Conservation (phyloP, 345 rosid genomes). For the Rhizophora mangle region DNA sequence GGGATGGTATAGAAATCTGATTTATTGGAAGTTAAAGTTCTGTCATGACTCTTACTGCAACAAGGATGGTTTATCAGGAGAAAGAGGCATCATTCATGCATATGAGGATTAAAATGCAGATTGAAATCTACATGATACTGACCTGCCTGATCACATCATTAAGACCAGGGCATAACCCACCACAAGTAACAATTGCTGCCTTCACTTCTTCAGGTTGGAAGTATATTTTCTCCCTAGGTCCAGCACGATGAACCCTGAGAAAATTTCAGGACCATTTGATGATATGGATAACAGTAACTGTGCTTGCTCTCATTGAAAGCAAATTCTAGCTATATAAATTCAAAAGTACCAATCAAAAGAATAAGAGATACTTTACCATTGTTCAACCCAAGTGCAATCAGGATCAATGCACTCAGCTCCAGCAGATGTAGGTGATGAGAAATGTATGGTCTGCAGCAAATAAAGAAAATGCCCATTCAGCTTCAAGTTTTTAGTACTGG, state of each 20-base stretch:
- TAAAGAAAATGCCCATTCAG: not conserved
- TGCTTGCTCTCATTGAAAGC: not conserved
- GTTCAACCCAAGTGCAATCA: constrained; percentile 85
- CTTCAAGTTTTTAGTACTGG: not conserved
- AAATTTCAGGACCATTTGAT: constrained; percentile 8
- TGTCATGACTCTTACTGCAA: not conserved
- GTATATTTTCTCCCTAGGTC: constrained; percentile 85
- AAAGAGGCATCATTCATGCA: not conserved
- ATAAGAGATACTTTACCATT: constrained; percentile 49
- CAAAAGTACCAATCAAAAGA: constrained; percentile 2
- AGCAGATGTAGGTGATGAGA: constrained; percentile 75
- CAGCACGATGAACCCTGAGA: constrained; percentile 88
- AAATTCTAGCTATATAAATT: constrained; percentile 11
- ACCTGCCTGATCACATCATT: constrained; percentile 94
- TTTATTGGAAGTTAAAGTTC: constrained; percentile 7
- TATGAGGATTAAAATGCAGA: constrained; percentile 5
- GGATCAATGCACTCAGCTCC: constrained; percentile 86
- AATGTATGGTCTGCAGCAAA: constrained; percentile 56
- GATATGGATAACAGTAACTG: not conserved
- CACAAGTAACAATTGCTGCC: constrained; percentile 91
- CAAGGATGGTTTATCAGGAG: not conserved
- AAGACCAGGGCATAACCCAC: constrained; percentile 95
- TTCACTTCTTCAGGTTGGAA: constrained; percentile 86
- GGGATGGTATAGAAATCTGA: not conserved
- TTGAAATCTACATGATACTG: constrained; percentile 16